phyloP scores from a whole-genome alignment of 495 filamentous ascomycete species.

The Lepidopterella palustris region DNA sequence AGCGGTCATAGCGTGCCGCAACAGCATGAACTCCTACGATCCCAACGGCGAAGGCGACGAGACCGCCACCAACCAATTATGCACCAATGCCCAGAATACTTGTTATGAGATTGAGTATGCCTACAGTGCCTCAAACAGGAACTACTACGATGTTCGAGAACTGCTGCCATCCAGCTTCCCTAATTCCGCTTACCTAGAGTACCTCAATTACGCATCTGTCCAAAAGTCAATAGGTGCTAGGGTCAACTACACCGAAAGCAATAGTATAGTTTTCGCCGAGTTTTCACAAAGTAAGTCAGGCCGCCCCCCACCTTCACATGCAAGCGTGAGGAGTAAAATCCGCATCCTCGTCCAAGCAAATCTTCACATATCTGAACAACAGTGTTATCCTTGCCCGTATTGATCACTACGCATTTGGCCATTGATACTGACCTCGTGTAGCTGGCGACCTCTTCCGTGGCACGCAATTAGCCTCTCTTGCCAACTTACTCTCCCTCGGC shows the following conservation, averaged over 20 bases:
- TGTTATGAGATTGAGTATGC: constrained; percentile 14
- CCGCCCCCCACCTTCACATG: background rate
- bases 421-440: constrained; percentile 13
- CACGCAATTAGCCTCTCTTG: constrained; percentile 29
- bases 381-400: background rate
- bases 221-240: constrained; percentile 33
- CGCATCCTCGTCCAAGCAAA: background rate
- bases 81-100: constrained; percentile 16
- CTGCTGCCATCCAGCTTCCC: constrained; percentile 26
- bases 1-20: constrained; percentile 27
- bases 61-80: constrained; percentile 26
- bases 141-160: constrained; percentile 33
- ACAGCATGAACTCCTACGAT: constrained; percentile 22
- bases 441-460: constrained; percentile 34
- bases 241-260: constrained; percentile 34
- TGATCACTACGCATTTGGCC: background rate
- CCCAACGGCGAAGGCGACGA: constrained; percentile 33
- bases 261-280: constrained; percentile 17
- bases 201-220: constrained; percentile 35
- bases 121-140: constrained; percentile 5
- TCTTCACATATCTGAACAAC: background rate
- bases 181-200: constrained; percentile 31
- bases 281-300: constrained; percentile 22
- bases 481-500: constrained; percentile 28
- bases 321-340: background rate